Conservation (phyloP, 768 basidiomycete genomes). For the Trametopsis cervina region DNA sequence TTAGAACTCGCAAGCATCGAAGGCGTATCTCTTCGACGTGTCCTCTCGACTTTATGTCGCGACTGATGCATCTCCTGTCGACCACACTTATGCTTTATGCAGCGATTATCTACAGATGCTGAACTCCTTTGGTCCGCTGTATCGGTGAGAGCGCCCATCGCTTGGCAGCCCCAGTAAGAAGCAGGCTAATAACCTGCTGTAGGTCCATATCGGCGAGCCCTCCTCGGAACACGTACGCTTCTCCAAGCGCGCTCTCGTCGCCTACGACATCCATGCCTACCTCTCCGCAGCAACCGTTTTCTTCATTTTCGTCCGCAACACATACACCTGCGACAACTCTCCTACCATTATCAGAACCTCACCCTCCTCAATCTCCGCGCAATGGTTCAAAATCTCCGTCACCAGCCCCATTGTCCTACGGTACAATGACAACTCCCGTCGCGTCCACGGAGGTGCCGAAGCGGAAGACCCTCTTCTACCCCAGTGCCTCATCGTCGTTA, state of each 20-base stretch:
- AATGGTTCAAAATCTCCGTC: neutral
- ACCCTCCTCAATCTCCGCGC: neutral
- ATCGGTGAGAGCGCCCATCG: constrained; percentile 56
- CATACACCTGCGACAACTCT: constrained; percentile 26
- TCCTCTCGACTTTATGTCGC: constrained; percentile 85
- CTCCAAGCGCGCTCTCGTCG: neutral
- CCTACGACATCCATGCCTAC: neutral
- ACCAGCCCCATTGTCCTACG: constrained; percentile 4
- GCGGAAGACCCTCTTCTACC: constrained; percentile 49
- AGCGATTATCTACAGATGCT: constrained; percentile 89
- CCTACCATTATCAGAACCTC: constrained; percentile 6
- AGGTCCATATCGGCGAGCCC: constrained; percentile 5
- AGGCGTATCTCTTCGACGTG: constrained; percentile 90
- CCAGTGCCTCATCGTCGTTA: constrained; percentile 58
- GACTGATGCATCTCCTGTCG: constrained; percentile 88
- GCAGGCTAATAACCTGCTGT: too few species aligned
- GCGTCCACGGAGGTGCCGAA: constrained; percentile 12
- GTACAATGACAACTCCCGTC: too few species aligned
- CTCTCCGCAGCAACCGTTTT: neutral
- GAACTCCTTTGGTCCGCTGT: constrained; percentile 78
- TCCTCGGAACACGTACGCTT: neutral
- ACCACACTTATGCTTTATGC: constrained; percentile 83
- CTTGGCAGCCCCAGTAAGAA: neutral
- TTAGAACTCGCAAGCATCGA: constrained; percentile 87
- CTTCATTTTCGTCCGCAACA: neutral